Evolutionary conservation across 2,329 filamentous ascomycete genomes (phyloP), one percentile per base, ranked within the genome.

Genomic region (Cladophialophora carrionii): DNA sequence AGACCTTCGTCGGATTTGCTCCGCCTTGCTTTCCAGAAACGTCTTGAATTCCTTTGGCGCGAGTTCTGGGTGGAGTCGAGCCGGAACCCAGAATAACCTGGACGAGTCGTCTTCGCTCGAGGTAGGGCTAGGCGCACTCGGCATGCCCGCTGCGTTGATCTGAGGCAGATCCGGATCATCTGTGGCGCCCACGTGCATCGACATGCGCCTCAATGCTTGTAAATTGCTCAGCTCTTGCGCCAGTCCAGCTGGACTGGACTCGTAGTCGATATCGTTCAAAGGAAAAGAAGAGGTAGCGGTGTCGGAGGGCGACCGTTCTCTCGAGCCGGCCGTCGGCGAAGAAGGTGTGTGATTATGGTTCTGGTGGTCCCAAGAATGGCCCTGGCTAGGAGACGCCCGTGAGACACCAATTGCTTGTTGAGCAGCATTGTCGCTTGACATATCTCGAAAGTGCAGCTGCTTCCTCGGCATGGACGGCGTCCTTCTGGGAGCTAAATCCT

Each of bases 41-140:
- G 90, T 94, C 78, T 96, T 97, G 82, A 98, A 99, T 72, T 97
- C 95, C 74, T 90, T 92, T 0, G 95, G 95, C 2, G 95, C 95
- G 56, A 99, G 82, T 77, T 99, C 95, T 0, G 95, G 95, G 73
- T 99, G 95, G 31, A 99, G 85, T 64, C 92, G 87, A 26, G 95
- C 95, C 4, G 95, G 95, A 5, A 99, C 95, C 95, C 95, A 99
- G 70, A 98, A 90, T 65, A 98, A 80, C 68, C 92, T 86, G 1
- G 93, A 92, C 7, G 92, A 87, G 75, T 98, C 94, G 72, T 92
- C 90, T 75, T 96, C 92, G 73, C 96, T 90, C 68, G 75, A 76
- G 6, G 77, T 76, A n/a, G 77, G 74, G 12, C 78, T 77, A 4
- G 81, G 80, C 1, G 80, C 75, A 17, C 76, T 76, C 5, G 80